These are phyloP conservation scores for Talaromyces islandicus DNA, from an alignment of 2,329 filamentous ascomycete genomes.

Conservation along the genomic window DNA sequence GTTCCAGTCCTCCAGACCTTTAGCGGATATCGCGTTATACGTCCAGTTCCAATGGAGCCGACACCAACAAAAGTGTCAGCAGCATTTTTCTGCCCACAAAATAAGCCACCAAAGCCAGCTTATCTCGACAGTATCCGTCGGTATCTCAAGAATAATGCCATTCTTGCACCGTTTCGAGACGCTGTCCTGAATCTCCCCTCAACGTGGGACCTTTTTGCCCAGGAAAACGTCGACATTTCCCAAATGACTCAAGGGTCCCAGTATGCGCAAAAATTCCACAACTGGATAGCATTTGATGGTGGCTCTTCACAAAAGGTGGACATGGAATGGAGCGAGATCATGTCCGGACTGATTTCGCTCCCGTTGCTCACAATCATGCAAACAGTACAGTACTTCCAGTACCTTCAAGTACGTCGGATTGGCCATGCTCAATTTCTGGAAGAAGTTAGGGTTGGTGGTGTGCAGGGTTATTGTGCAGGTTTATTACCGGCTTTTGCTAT, in stretches of 20 bases:
- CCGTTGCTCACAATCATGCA: conserved; percentile 6
- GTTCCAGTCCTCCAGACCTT: background rate
- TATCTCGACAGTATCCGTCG: conserved; percentile 5
- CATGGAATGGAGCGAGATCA: conserved; percentile 8
- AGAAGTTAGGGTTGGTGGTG: conserved; percentile 3
- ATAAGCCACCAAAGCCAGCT: conserved; percentile 2
- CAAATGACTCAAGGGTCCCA: conserved; percentile 1
- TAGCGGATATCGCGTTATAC: background rate
- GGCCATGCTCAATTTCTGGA: background rate
- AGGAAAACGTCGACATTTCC: background rate
- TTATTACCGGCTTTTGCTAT: conserved; percentile 6
- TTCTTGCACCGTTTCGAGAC: conserved; percentile 1
- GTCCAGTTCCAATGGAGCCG: background rate
- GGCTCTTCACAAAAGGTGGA: background rate
- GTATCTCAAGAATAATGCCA: background rate
- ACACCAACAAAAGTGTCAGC: background rate
- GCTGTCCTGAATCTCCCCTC: conserved; percentile 1
- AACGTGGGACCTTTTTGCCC: conserved; percentile 3
- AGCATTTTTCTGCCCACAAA: conserved; percentile 9
- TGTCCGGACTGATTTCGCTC: conserved; percentile 7
- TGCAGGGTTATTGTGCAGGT: conserved; percentile 6
- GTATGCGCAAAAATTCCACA: conserved; percentile 2
- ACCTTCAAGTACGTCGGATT: conserved; percentile 2
- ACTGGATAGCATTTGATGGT: conserved; percentile 4
- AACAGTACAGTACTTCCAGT: conserved; percentile 8